Base-by-base conservation (phyloP, 495 filamentous ascomycete species). In the Massariosphaeria phaeospora region DNA sequence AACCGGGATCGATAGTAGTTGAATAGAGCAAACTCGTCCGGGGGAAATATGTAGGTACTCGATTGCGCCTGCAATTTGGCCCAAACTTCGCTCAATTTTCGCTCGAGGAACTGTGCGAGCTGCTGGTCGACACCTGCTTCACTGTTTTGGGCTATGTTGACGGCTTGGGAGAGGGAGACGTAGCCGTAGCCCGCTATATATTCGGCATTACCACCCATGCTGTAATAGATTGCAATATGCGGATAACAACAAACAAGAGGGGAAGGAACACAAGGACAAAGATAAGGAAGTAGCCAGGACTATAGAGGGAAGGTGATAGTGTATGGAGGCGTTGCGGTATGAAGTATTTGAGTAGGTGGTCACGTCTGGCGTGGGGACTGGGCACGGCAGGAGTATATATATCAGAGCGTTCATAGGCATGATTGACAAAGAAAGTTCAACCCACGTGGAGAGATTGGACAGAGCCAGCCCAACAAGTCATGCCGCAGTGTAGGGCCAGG, bases 1-100 rank as follows among this genome's bases (percentile, higher is more conserved):
- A 82, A 88, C 1, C 80, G 76, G 18, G 69, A 59, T 36, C 83
- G 79, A 66, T 82, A 88, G 64, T 81, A 90, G 67, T 82, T 91
- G 76, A 90, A 89, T 24, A 93, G 73, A 13, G 84, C 78, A 57
- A 89, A 89, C 65, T 93, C 86, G 60, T 85, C 77, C 46, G 74
- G 72, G 9, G 69, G 78, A 69, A 91, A 79, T 13, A 89, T 63
- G 67, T 88, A 90, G 7, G 66, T 66, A n/a, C 77, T 69, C 3
- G 81, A 83, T 31, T 81, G 68, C 3, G 70, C 71, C 46, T 80
- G 57, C 23, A 93, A 72, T 50, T 75, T 82, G 6, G 52, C 61
- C 85, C 84, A 89, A 41, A 90, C 73, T 23, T 77, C 73, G 2
- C 60, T 53, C 18, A 88, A 68, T 20, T 79, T 79, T 23, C 59